Conservation (phyloP, 2,329 filamentous ascomycete genomes). For the Neofusicoccum sp. region DNA sequence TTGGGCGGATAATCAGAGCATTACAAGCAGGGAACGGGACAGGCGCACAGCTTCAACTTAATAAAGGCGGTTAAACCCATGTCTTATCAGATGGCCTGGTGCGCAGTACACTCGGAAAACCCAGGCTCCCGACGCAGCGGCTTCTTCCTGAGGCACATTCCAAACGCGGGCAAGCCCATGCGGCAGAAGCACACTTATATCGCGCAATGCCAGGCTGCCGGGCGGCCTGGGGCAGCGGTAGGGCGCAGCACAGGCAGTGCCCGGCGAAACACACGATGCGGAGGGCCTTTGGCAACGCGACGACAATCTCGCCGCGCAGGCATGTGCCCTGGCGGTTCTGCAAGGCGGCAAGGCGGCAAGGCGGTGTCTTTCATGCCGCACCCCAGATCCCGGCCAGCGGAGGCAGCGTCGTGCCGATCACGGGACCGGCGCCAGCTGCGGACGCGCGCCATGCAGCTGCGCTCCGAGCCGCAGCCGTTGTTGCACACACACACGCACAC, state of each 20-base stretch:
- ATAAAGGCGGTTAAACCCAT: constrained; percentile 3
- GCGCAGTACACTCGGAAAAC: not conserved
- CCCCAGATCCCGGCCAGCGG: not conserved
- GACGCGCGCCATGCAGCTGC: not conserved
- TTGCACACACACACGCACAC: not conserved
- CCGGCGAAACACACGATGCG: not conserved
- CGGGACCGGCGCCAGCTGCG: constrained; percentile 2
- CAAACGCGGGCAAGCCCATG: not conserved
- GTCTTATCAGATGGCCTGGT: constrained; percentile 13
- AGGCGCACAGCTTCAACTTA: constrained; percentile 3
- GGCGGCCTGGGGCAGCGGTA: not conserved
- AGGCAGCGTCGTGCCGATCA: not conserved
- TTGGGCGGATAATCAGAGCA: constrained; percentile 9
- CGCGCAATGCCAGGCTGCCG: not conserved
- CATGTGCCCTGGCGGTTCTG: not conserved
- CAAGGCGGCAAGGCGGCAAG: not conserved
- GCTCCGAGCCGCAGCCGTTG: constrained; percentile 4
- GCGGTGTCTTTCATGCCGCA: not conserved
- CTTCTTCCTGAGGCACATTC: not conserved
- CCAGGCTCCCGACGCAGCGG: not conserved
- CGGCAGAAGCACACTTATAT: not conserved
- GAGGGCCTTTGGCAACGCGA: not conserved
- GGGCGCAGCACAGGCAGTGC: not conserved
- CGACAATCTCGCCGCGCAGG: not conserved
- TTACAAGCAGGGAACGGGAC: not conserved